These are phyloP conservation scores for Hypoxylon trugodes DNA, from an alignment of 495 filamentous ascomycete species.

Conservation along the genomic window DNA sequence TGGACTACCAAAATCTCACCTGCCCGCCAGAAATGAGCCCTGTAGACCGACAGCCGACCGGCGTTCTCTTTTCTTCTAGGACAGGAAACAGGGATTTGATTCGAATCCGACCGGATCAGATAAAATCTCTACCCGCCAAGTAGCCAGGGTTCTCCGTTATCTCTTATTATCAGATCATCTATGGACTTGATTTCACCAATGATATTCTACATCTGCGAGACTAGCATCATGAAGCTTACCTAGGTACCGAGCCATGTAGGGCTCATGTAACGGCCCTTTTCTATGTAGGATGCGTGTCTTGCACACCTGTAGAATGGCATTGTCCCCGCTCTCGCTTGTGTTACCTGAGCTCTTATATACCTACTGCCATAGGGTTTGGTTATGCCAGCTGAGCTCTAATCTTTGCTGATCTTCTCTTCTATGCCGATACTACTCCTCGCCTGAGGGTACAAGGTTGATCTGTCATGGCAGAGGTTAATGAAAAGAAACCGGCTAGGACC, in stretches of 20 bases:
- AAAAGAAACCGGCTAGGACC: background rate
- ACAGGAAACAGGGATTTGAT: background rate
- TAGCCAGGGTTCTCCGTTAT: background rate
- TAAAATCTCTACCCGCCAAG: constrained; percentile 7
- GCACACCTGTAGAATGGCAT: background rate
- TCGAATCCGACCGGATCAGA: background rate
- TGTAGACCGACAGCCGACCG: too few relatives aligned
- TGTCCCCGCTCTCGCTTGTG: constrained; percentile 1
- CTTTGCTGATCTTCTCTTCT: background rate
- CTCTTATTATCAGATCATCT: constrained; percentile 17
- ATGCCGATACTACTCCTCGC: background rate
- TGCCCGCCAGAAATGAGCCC: too few relatives aligned
- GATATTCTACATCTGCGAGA: background rate
- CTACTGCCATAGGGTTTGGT: background rate
- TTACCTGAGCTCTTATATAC: constrained; percentile 3
- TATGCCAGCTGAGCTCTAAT: background rate
- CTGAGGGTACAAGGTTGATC: background rate
- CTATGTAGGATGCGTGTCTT: background rate
- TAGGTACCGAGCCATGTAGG: background rate
- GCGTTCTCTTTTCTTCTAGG: too few relatives aligned
- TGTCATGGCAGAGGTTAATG: background rate
- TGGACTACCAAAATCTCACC: too few relatives aligned
- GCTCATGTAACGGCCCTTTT: background rate
- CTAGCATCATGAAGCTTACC: background rate
- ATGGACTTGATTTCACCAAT: background rate